Percentiles rank a stretch among this genome's conserved stretches.
Conservation (phyloP, 768 basidiomycete genomes). For the Podaxis carcinomalis region DNA sequence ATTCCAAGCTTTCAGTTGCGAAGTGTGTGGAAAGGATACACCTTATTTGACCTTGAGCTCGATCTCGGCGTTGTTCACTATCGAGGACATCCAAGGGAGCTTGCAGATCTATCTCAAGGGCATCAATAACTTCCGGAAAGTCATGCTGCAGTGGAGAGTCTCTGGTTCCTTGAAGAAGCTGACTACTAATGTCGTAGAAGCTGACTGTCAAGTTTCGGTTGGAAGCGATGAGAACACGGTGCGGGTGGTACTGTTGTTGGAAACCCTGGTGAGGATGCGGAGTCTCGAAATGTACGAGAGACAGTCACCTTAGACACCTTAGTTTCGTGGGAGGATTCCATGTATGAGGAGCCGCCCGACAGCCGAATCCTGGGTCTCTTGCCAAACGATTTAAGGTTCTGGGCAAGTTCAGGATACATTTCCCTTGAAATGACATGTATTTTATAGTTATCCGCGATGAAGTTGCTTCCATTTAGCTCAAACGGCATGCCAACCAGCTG, state of each 20-base stretch:
- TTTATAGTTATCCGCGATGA: neutral
- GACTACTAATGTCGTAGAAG: constrained; percentile 73
- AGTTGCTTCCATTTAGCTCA: neutral
- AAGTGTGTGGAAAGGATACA: constrained; percentile 43
- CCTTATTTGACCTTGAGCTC: constrained; percentile 2
- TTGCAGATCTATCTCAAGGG: constrained; percentile 56
- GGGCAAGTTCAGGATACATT: neutral
- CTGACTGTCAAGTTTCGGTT: constrained; percentile 61
- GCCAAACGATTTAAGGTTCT: neutral
- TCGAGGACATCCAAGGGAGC: constrained; percentile 25
- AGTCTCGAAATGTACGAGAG: neutral
- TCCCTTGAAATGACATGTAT: constrained; percentile 1
- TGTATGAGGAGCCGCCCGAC: neutral
- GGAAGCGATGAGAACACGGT: constrained; percentile 59
- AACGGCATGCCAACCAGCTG: constrained; percentile 4
- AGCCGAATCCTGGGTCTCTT: neutral
- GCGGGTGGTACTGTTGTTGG: constrained; percentile 49
- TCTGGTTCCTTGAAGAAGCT: constrained; percentile 41
- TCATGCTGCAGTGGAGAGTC: constrained; percentile 48
- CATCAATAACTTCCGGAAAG: constrained; percentile 61
- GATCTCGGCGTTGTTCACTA: neutral
- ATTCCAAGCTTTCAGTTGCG: constrained; percentile 54
- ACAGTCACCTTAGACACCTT: constrained; percentile 45
- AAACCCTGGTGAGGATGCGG: neutral
- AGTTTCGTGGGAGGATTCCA: neutral